phyloP scores from a whole-genome alignment of 371 early-diverging fungal genomes.

The Rhizopus delemar region DNA sequence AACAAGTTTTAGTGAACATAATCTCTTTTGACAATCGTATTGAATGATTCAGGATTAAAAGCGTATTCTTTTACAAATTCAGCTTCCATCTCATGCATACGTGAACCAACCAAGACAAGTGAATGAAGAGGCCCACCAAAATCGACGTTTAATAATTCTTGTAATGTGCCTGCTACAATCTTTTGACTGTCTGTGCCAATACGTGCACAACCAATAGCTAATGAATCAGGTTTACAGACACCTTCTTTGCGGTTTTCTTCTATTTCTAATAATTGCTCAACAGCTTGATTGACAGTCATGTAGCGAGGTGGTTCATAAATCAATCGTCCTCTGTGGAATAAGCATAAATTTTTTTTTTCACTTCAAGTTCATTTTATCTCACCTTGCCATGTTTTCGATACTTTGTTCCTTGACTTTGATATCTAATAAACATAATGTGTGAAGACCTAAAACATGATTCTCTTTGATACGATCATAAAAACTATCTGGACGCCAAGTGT shows the following conservation, averaged over 20 bases:
- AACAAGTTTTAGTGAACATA: conserved; percentile 36
- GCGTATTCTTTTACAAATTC: conserved; percentile 83
- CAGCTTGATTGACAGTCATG: conserved; percentile 97
- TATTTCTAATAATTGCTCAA: conserved; percentile 91
- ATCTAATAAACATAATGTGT: conserved; percentile 96
- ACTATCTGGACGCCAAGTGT: conserved; percentile 95
- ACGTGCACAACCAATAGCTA: conserved; percentile 94
- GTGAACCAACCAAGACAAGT: conserved; percentile 86
- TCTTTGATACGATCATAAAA: conserved; percentile 93
- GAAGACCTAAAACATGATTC: conserved; percentile 85
- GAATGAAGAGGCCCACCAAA: conserved; percentile 98
- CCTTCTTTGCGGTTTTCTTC: conserved; percentile 75
- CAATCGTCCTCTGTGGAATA: conserved; percentile 68
- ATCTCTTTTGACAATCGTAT: conserved; percentile 66
- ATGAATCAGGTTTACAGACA: conserved; percentile 76
- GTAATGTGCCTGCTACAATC: conserved; percentile 86
- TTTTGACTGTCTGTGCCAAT: conserved; percentile 86
- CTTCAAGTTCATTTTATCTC: conserved; percentile 1
- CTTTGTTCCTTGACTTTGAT: conserved; percentile 99
- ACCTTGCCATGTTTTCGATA: conserved; percentile 91
- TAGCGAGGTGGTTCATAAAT: conserved; percentile 97
- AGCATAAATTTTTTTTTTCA: background rate
- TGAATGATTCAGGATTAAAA: conserved; percentile 67
- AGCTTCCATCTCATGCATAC: conserved; percentile 94
- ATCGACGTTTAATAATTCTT: conserved; percentile 79